A percentile compares a stretch with the other conserved stretches of the same genome.
These are phyloP conservation scores for Pleurotus salmoneostramineus DNA, from an alignment of 768 basidiomycete species.

Conservation along the genomic window DNA sequence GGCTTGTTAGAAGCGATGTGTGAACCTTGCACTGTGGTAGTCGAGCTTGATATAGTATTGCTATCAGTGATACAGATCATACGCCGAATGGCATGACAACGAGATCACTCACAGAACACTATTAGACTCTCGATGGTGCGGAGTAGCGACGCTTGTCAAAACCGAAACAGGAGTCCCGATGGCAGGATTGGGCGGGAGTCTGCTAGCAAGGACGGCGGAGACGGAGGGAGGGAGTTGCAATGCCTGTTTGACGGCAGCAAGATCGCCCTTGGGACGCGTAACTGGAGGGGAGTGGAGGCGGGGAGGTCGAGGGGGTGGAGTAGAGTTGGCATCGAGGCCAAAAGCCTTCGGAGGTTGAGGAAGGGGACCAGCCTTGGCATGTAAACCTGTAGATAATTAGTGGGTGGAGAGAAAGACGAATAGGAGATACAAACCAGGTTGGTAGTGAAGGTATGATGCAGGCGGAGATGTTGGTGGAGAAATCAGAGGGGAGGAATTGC, in stretches of 20 bases:
- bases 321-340: slow-evolving; percentile 36
- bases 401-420: not conserved
- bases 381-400: slow-evolving; percentile 35
- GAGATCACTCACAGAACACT: slow-evolving; percentile 7
- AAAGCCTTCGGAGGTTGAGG: slow-evolving; percentile 67
- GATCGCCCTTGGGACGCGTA: slow-evolving; percentile 39
- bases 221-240: slow-evolving; percentile 58
- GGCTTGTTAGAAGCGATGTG: slow-evolving; percentile 18
- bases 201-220: slow-evolving; percentile 35
- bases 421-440: slow-evolving; percentile 42
- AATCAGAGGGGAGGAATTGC: not conserved
- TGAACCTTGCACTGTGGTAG: slow-evolving; percentile 3
- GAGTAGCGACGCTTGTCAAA: slow-evolving; percentile 2
- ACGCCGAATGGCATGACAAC: slow-evolving; percentile 7
- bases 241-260: slow-evolving; percentile 56
- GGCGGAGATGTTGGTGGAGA: slow-evolving; percentile 21
- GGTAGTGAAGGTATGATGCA: slow-evolving; percentile 52
- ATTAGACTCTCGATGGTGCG: slow-evolving; percentile 1
- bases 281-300: slow-evolving; percentile 54
- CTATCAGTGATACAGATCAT: slow-evolving; percentile 9
- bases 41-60: slow-evolving; percentile 4
- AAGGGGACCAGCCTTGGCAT: slow-evolving; percentile 70
- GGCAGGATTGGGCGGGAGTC: slow-evolving; percentile 11
- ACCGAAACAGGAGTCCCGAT: not conserved
- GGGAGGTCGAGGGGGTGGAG: slow-evolving; percentile 59